These are phyloP conservation scores for Wickerhamiella lipophila DNA, from an alignment of 805 yeast species.

Conservation along the genomic window DNA sequence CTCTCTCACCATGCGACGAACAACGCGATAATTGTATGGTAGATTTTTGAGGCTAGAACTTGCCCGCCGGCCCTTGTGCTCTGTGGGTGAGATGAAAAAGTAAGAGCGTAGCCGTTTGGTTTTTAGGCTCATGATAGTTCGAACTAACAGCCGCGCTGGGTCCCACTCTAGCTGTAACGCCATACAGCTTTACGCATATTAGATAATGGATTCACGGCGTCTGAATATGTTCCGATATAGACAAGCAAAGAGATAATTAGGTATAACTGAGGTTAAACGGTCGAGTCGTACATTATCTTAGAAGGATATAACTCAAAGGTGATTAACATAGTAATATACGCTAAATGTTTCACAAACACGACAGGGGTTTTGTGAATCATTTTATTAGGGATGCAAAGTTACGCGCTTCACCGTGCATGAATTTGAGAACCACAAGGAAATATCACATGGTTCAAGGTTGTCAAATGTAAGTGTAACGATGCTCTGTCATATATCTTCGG, in stretches of 20 bases:
- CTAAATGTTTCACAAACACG: neutral
- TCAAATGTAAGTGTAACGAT: too few species aligned
- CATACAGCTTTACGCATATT: neutral
- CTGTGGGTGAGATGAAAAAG: too few species aligned
- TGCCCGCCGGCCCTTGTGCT: too few species aligned
- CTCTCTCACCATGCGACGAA: too few species aligned
- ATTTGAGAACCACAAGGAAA: neutral
- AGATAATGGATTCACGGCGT: neutral
- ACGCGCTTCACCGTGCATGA: slow-evolving; percentile 1
- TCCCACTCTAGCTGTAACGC: neutral
- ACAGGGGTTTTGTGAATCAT: neutral
- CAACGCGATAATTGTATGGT: too few species aligned
- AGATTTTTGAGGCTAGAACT: too few species aligned
- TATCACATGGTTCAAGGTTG: too few species aligned
- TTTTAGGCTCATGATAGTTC: too few species aligned
- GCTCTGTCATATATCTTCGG: too few species aligned
- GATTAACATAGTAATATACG: neutral
- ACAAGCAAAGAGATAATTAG: neutral
- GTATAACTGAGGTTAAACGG: neutral
- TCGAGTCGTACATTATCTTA: neutral
- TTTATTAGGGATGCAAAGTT: neutral
- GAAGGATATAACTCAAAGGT: neutral
- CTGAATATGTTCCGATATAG: too few species aligned
- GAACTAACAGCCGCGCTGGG: too few species aligned
- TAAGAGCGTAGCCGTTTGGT: too few species aligned